phyloP scores from a whole-genome alignment of 2,329 filamentous ascomycete genomes.

The Cryphonectria radicalis region DNA sequence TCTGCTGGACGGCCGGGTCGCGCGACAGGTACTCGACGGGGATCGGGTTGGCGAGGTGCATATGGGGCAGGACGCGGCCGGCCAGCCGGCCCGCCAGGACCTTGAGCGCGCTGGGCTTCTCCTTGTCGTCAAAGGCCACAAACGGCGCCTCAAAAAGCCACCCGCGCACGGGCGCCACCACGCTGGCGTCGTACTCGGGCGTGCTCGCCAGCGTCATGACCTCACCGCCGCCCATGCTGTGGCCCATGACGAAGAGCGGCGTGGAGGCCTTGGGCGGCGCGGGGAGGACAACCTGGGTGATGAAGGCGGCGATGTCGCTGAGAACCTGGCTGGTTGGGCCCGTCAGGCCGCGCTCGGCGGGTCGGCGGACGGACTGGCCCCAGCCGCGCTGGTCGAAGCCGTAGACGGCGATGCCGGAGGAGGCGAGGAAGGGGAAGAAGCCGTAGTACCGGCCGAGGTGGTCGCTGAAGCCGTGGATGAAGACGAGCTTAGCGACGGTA shows the following conservation, averaged over 20 bases:
- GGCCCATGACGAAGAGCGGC: slow-evolving; percentile 84
- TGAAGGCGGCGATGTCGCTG: slow-evolving; percentile 77
- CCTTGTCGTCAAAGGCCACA: slow-evolving; percentile 69
- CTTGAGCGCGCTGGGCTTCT: slow-evolving; percentile 66
- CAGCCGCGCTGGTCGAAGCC: slow-evolving; percentile 88
- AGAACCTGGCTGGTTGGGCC: slow-evolving; percentile 76
- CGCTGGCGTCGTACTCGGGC: slow-evolving; percentile 50
- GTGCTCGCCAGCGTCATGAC: slow-evolving; percentile 64
- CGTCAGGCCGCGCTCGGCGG: slow-evolving; percentile 69
- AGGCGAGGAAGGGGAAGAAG: slow-evolving; percentile 73
- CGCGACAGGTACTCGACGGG: slow-evolving; percentile 68
- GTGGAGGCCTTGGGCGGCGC: slow-evolving; percentile 40
- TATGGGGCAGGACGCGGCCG: slow-evolving; percentile 67
- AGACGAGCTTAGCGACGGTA: slow-evolving; percentile 72
- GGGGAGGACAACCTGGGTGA: slow-evolving; percentile 60
- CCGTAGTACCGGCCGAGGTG: slow-evolving; percentile 77
- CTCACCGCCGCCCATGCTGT: slow-evolving; percentile 89
- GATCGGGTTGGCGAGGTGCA: slow-evolving; percentile 69
- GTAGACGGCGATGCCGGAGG: slow-evolving; percentile 73
- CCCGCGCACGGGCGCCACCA: slow-evolving; percentile 68
- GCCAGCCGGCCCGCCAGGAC: slow-evolving; percentile 70
- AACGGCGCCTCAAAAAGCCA: slow-evolving; percentile 81
- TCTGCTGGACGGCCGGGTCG: slow-evolving; percentile 65
- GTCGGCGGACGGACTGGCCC: slow-evolving; percentile 71
- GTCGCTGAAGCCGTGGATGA: slow-evolving; percentile 90